Conservation (phyloP, 2,329 filamentous ascomycete species). For the Pseudocercospora macadamiae region DNA sequence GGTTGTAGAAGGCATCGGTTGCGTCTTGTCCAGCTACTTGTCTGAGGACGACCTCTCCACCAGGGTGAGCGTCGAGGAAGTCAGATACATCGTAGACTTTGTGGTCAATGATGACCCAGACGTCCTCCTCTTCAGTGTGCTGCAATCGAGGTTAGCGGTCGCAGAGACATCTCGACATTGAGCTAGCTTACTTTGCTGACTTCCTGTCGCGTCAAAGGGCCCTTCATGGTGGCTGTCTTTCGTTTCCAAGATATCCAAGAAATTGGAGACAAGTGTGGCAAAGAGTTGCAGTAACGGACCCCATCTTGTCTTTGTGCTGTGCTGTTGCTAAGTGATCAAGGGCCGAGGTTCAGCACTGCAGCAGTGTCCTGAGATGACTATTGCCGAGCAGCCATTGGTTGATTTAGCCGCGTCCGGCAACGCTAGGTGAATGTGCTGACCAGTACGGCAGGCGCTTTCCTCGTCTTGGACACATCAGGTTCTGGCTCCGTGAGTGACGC, state of each 20-base stretch:
- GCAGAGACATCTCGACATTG: too few species aligned
- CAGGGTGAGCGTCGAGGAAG: slow-evolving; percentile 83
- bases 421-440: too few species aligned
- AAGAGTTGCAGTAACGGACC: not conserved
- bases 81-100: slow-evolving; percentile 86
- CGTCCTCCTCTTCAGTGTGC: slow-evolving; percentile 73
- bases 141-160: slow-evolving; percentile 36
- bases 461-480: too few species aligned
- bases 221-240: slow-evolving; percentile 30
- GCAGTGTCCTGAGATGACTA: not conserved
- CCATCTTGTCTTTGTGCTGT: not conserved
- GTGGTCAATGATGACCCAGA: slow-evolving; percentile 85
- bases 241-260: too few species aligned
- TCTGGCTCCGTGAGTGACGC: too few species aligned
- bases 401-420: not conserved
- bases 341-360: not conserved
- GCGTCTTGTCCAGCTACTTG: slow-evolving; percentile 83
- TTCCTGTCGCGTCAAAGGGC: slow-evolving; percentile 33
- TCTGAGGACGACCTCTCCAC: slow-evolving; percentile 75
- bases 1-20: slow-evolving; percentile 84
- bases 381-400: not conserved
- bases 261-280: too few species aligned
- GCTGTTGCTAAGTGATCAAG: not conserved
- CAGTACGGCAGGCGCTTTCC: too few species aligned
- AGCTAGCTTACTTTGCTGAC: slow-evolving; percentile 36